Evolutionary conservation across 1,284 basidiomycete genomes (phyloP), one percentile per base, ranked within the genome.

Genomic region (Leccinum brunneo-olivaceum): DNA sequence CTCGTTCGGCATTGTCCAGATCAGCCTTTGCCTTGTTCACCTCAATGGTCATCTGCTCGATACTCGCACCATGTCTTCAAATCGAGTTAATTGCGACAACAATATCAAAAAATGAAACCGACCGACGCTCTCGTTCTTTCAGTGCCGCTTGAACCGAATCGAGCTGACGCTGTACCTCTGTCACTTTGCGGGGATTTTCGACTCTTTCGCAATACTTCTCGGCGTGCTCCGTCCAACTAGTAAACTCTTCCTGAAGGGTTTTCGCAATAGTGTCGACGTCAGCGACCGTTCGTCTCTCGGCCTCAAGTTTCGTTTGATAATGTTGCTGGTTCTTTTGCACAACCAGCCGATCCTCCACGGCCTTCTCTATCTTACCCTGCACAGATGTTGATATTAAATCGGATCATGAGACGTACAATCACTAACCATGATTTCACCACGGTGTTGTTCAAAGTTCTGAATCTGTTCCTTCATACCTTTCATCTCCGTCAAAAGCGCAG

Each of bases 31-130:
- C 74, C 49, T 75, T 80, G 57, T 80, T 79, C 34, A 88, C 71
- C 50, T 87, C 79, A 18, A 72, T 68, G 0, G 79, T 73, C 65
- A 92, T 77, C 45, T 92, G 80, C 44, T 92, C 90, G 3, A 90
- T 73, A 5, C 79, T 76, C 4, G 84, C 77, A 5, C 89, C 89
- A 47, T 87, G 78, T 40, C 86, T 90, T 51, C 14, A 37, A 45
- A 27, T 12, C 25, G 10, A 27, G 25, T 27, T 9, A 18, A 41
- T 34, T 43, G 40, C 28, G 48, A 45, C n/a, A 51, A 49, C 27
- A 28, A 23, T 42, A 15, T 14, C 14, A 12, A 9, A 21, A 28
- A 18, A 24, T 24, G 27, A 36, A 24, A 63, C 73, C 37, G 50
- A 86, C 80, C 68, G 73, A 57, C 72, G 78, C 61, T 87, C 83